A percentile compares a stretch with the other conserved stretches of the same genome.
These are phyloP conservation scores for Komagataella ulmi DNA, from an alignment of 805 yeast genomes.

Conservation along the genomic window DNA sequence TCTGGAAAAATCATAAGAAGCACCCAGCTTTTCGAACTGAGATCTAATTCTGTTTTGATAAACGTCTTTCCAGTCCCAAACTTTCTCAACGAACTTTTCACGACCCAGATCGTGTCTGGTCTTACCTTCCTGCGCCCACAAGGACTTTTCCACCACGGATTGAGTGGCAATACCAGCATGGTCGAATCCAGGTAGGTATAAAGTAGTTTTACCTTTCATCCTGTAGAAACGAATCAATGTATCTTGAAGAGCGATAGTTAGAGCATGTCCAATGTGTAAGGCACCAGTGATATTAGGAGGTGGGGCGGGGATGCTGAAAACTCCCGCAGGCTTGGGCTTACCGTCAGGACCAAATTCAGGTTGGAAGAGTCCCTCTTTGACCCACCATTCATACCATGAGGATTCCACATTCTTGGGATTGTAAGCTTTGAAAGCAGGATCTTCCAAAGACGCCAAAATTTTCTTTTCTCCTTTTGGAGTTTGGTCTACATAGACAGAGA, in stretches of 20 bases:
- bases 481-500: slow-evolving; percentile 75
- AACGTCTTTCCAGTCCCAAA: slow-evolving; percentile 98
- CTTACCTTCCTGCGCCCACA: slow-evolving; percentile 77
- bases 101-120: slow-evolving; percentile 95
- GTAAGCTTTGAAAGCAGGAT: slow-evolving; percentile 88
- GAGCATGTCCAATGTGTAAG: slow-evolving; percentile 95
- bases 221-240: slow-evolving; percentile 86
- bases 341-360: slow-evolving; percentile 78
- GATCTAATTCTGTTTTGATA: slow-evolving; percentile 76
- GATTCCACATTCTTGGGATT: slow-evolving; percentile 88
- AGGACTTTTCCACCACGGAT: slow-evolving; percentile 91
- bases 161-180: slow-evolving; percentile 99
- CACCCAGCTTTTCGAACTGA: slow-evolving; percentile 83
- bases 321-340: slow-evolving; percentile 64
- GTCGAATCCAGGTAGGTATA: slow-evolving; percentile 93
- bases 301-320: slow-evolving; percentile 91
- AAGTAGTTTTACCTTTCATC: slow-evolving; percentile 92
- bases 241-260: slow-evolving; percentile 92
- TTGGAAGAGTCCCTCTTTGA: slow-evolving; percentile 69
- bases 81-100: slow-evolving; percentile 74
- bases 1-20: slow-evolving; percentile 92
- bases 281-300: slow-evolving; percentile 99
- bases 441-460: slow-evolving; percentile 72
- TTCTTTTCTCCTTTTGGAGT: slow-evolving; percentile 90
- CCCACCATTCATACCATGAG: slow-evolving; percentile 99